phyloP scores from a whole-genome alignment of 768 basidiomycete genomes.

The Podaxis sp. region DNA sequence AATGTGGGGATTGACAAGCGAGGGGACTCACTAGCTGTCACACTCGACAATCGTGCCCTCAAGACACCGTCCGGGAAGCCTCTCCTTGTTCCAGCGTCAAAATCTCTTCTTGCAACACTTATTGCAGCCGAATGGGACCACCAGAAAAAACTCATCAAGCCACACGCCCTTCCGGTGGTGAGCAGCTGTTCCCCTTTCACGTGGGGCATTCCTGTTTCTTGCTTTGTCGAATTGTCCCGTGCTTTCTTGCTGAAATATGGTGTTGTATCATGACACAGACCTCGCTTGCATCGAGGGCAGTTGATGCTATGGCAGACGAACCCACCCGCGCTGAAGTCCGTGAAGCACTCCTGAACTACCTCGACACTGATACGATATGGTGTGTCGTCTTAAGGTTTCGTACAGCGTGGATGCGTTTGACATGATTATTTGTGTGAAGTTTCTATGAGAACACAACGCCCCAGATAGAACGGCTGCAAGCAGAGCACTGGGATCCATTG shows the following conservation, averaged over 20 bases:
- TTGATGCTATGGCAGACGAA: constrained; percentile 68
- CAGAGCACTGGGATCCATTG: constrained; percentile 84
- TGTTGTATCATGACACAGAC: constrained; percentile 50
- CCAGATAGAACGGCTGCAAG: constrained; percentile 67
- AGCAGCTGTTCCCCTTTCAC: constrained; percentile 12
- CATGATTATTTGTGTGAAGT: constrained; percentile 49
- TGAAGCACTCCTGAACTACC: constrained; percentile 69
- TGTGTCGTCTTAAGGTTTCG: constrained; percentile 25
- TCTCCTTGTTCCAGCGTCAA: constrained; percentile 65
- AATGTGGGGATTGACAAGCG: constrained; percentile 71
- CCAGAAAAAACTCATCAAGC: constrained; percentile 80
- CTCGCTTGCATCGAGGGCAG: constrained; percentile 82
- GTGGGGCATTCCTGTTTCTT: constrained; percentile 10
- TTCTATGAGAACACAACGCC: constrained; percentile 73
- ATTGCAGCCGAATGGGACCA: constrained; percentile 97
- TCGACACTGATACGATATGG: constrained; percentile 96
- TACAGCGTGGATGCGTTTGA: background rate
- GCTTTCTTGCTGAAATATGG: background rate
- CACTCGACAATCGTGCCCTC: constrained; percentile 77
- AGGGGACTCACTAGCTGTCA: constrained; percentile 51
- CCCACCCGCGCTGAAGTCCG: constrained; percentile 57
- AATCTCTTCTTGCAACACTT: constrained; percentile 71
- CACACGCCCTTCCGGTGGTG: constrained; percentile 90
- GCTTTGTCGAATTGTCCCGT: background rate
- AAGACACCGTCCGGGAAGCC: constrained; percentile 86